phyloP scores from a whole-genome alignment of 1,284 basidiomycete species.

The Macrocystidia cucumis region DNA sequence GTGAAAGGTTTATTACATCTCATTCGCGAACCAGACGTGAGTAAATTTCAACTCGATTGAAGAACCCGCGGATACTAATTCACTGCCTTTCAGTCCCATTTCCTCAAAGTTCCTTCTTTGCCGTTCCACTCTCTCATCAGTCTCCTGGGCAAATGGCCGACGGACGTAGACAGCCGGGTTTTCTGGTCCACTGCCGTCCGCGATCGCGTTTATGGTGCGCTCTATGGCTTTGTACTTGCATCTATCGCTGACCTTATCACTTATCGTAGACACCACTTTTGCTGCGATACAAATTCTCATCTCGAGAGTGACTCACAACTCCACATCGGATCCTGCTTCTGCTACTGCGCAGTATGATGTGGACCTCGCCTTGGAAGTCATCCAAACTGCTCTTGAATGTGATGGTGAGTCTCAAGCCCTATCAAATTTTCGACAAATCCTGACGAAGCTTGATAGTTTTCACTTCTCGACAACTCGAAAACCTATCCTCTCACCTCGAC shows the following conservation, averaged over 20 bases:
- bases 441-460: constrained; percentile 37
- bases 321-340: constrained; percentile 8
- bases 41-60: constrained; percentile 15
- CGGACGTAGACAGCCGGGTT: constrained; percentile 61
- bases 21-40: constrained; percentile 67
- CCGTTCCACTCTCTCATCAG: constrained; percentile 71
- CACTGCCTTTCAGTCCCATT: constrained; percentile 55
- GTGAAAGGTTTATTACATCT: constrained; percentile 56
- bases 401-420: constrained; percentile 32
- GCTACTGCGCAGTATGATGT: constrained; percentile 25
- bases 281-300: constrained; percentile 32
- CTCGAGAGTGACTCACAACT: constrained; percentile 21
- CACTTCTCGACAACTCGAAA: constrained; percentile 46
- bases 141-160: constrained; percentile 67
- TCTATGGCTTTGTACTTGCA: constrained; percentile 16
- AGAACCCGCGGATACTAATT: background rate
- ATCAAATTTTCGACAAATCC: background rate
- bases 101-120: constrained; percentile 72
- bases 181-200: constrained; percentile 57
- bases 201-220: constrained; percentile 55
- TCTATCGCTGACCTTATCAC: constrained; percentile 2
- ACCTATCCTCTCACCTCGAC: constrained; percentile 22
- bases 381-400: constrained; percentile 45
- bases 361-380: constrained; percentile 39
- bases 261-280: constrained; percentile 25